Evolutionary conservation across 2,329 filamentous ascomycete species (phyloP), one percentile per base, ranked within the genome.

Genomic region (Ophiostoma triangulosporum): DNA sequence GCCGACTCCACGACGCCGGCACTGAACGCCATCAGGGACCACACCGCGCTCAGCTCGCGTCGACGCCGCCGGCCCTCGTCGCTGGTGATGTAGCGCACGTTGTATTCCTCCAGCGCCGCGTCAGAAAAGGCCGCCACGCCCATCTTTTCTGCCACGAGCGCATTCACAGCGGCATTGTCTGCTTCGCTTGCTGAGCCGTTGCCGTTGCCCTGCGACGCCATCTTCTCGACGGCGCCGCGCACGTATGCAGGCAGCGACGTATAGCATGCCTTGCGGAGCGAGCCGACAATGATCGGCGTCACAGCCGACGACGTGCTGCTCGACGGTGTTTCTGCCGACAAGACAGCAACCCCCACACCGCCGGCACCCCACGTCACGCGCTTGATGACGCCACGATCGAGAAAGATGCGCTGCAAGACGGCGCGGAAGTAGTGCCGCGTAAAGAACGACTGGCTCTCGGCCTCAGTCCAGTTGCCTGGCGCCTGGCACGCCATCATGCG

Each of bases 401-500:
- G 75, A 58, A 97, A 89, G n/a, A 98, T 84, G 56, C 85, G 85
- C 66, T 98, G 93, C 22, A 97, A 73, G 0, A 97, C 74, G 0
- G 93, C 88, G 45, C 93, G 86, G 71, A 85, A 98, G 68, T 93
- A 95, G 66, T 98, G 93, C 0, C 91, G 79, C 0, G 83, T 88
- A 71, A 98, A 97, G 70, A 97, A 98, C 7, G 73, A 75, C 51
- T 89, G 84, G 64, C 87, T 94, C 57, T 95, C 90, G 27, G 76
- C 72, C 24, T 74, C 72, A 2, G 85, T 86, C 93, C 93, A 98
- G 70, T 98, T 98, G 56, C 83, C 76, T 1, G 93, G 90, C 7
- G 93, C 93, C 70, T 98, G 93, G 50, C 94, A 90, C 3, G 91
- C 91, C 91, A 97, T 96, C 85, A 95, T 95, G 45, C 93, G 81